These are phyloP conservation scores for Cynanchum wilfordii DNA, from an alignment of 257 asterid genomes.

Conservation along the genomic window DNA sequence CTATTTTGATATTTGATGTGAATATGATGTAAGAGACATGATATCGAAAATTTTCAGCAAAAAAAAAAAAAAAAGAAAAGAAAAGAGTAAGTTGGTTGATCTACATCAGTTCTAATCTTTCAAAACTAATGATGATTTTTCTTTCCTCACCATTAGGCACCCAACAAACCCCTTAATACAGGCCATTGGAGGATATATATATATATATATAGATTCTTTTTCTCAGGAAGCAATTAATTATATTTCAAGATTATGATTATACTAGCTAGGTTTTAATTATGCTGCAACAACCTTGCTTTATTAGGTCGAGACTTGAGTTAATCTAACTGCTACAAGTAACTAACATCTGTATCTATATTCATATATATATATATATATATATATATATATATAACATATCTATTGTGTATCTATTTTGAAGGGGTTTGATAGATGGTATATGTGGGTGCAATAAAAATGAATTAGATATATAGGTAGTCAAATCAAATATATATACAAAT, in stretches of 20 bases:
- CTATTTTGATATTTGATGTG: not conserved
- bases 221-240: not conserved
- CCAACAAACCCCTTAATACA: not conserved
- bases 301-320: not conserved
- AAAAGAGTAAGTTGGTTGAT: not conserved
- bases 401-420: too few relatives aligned
- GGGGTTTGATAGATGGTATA: too few relatives aligned
- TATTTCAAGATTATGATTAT: not conserved
- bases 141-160: not conserved
- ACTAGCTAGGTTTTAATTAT: not conserved
- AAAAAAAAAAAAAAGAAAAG: not conserved
- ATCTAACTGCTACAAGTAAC: not conserved
- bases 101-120: not conserved
- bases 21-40: too few relatives aligned
- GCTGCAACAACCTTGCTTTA: not conserved
- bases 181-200: conserved; percentile 6
- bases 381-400: not conserved
- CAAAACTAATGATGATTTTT: not conserved
- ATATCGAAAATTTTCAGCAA: too few relatives aligned
- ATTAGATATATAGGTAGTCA: not conserved
- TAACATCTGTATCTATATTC: not conserved
- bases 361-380: not conserved
- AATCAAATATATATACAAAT: conserved; percentile 3
- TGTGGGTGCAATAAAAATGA: not conserved
- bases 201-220: too few relatives aligned